A percentile compares a stretch with the other conserved stretches of the same genome.
These are phyloP conservation scores for Colletotrichum costaricense DNA, from an alignment of 2,329 filamentous ascomycete genomes.

Conservation along the genomic window DNA sequence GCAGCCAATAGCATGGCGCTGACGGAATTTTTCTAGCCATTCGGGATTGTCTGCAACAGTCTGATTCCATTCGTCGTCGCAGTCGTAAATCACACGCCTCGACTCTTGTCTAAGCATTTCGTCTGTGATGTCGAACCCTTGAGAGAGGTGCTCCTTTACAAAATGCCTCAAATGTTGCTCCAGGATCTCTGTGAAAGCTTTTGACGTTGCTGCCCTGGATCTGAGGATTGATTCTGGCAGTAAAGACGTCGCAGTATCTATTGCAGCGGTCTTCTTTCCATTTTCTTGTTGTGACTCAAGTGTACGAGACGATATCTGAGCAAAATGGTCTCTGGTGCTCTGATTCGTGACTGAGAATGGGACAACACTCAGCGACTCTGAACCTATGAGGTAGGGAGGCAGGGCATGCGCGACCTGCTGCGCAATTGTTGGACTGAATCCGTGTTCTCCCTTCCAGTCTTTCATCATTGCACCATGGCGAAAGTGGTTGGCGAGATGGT, in stretches of 20 bases:
- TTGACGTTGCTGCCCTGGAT: slow-evolving; percentile 18
- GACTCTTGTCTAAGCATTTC: slow-evolving; percentile 43
- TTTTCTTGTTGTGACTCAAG: not conserved
- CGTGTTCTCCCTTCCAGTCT: slow-evolving; percentile 43
- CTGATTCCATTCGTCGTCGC: slow-evolving; percentile 41
- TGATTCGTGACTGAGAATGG: slow-evolving; percentile 43
- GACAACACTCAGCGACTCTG: slow-evolving; percentile 38
- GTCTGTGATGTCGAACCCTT: slow-evolving; percentile 34
- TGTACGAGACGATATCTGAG: slow-evolving; percentile 31
- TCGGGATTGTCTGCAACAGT: slow-evolving; percentile 43
- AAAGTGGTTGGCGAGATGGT: slow-evolving; percentile 45
- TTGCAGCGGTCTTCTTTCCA: not conserved
- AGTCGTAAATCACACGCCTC: slow-evolving; percentile 40
- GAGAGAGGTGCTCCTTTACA: not conserved
- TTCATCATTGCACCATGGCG: slow-evolving; percentile 42
- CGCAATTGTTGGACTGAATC: slow-evolving; percentile 40
- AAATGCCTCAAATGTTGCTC: slow-evolving; percentile 18
- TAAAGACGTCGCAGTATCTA: not conserved
- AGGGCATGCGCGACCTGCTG: slow-evolving; percentile 40
- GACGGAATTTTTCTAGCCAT: slow-evolving; percentile 42
- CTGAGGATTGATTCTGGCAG: not conserved
- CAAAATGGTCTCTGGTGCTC: slow-evolving; percentile 38
- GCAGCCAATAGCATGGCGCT: not conserved
- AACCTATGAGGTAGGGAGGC: slow-evolving; percentile 42
- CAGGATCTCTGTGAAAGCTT: slow-evolving; percentile 16